A percentile compares a stretch with the other conserved stretches of the same genome.
Evolutionary conservation across 2,329 filamentous ascomycete species (phyloP).

Genomic region (Colletotrichum horii): DNA sequence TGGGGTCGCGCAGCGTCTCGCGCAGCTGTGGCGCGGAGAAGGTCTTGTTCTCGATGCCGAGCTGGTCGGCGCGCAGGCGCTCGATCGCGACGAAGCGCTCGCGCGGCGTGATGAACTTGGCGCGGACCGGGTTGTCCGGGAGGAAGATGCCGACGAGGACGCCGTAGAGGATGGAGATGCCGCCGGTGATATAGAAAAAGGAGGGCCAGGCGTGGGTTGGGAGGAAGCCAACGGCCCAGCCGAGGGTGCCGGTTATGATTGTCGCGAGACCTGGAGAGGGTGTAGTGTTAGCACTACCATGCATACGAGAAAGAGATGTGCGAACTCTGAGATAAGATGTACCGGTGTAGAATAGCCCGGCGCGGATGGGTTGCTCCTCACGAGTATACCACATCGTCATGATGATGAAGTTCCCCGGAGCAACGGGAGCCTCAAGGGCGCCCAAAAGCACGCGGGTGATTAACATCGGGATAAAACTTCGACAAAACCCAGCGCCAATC

Average conservation of each 20-base stretch:
- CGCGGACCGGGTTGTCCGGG: slow-evolving; percentile 56
- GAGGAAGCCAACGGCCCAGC: slow-evolving; percentile 19
- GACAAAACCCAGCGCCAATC: neutral
- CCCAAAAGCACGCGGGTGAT: neutral
- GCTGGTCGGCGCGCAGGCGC: slow-evolving; percentile 55
- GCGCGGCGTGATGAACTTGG: slow-evolving; percentile 49
- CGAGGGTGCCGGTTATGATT: slow-evolving; percentile 25
- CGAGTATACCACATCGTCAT: neutral
- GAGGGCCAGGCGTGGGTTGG: neutral
- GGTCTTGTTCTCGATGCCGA: slow-evolving; percentile 58
- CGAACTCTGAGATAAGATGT: neutral
- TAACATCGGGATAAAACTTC: neutral
- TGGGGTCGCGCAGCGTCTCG: neutral
- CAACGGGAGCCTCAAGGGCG: neutral
- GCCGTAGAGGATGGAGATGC: slow-evolving; percentile 49
- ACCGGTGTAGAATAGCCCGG: neutral
- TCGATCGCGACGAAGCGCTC: slow-evolving; percentile 55
- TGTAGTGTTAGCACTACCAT: too few species aligned
- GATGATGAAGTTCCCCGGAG: neutral
- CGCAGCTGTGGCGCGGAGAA: slow-evolving; percentile 25
- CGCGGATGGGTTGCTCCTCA: neutral
- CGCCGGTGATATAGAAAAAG: slow-evolving; percentile 30
- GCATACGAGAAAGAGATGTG: too few species aligned
- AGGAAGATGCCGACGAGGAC: slow-evolving; percentile 58
- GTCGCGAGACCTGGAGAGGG: slow-evolving; percentile 4